Percentiles rank a stretch among this genome's conserved stretches.
Conservation (phyloP, 441 rosid genomes). For the Adansonia madagascariensis region DNA sequence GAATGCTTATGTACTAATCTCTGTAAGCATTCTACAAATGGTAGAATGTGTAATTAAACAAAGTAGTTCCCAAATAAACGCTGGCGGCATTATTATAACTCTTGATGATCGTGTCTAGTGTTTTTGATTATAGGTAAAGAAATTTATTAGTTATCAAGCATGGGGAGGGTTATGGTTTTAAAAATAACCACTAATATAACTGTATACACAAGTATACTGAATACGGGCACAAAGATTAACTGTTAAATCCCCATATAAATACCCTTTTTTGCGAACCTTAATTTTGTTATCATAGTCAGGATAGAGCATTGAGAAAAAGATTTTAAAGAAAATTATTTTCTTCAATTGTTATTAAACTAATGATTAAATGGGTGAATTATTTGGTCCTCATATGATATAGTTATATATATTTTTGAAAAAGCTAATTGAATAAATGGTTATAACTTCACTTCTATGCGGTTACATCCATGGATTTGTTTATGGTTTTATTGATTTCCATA, state of each 20-base stretch:
- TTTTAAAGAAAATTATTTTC: neutral
- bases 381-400: neutral
- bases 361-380: neutral
- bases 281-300: neutral
- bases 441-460: neutral
- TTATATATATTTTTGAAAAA: neutral
- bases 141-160: neutral
- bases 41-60: neutral
- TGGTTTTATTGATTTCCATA: neutral
- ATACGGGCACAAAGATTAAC: neutral
- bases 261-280: neutral
- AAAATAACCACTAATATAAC: neutral
- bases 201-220: neutral
- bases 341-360: neutral
- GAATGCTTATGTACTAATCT: neutral
- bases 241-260: neutral
- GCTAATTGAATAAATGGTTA: neutral
- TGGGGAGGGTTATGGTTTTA: neutral
- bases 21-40: neutral
- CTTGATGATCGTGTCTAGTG: too few relatives aligned
- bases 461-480: neutral
- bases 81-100: too few relatives aligned
- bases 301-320: neutral
- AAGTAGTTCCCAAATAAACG: neutral
- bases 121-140: neutral